Base-by-base conservation (phyloP, 495 filamentous ascomycete species). In the Aspergillus ellipticus region DNA sequence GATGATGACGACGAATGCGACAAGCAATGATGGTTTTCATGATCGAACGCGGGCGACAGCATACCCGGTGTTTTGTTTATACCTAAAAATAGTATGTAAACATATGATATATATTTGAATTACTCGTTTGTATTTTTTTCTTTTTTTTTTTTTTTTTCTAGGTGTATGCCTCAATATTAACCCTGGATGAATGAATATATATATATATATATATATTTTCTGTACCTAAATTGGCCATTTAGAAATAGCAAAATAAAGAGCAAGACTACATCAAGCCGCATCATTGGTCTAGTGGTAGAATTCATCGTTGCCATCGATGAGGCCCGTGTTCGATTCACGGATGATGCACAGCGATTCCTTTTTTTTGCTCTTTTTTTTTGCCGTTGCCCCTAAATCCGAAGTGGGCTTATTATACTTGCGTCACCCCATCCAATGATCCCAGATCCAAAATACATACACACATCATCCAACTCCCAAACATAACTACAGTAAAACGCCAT, bases 281-380 rank as follows among this genome's bases (percentile, higher is more conserved):
- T 77, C 73, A 77, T 74, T 79, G 77, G 77, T 79, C 75, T 79
- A 79, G 77, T 79, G 77, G 77, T 80, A 80, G 74, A 80, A 80
- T 80, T 79, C 77, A 68, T 80, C 77, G 77, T 79, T 80, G 76
- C 77, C 76, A 80, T 80, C 77, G 77, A 80, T 68, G 77, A 79
- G 77, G 74, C 77, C 75, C 76, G 77, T 74, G 77, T 80, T 80
- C 77, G 77, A 80, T 79, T 80, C 77, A 74, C 77, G 75, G 75
- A 74, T 78, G 73, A 78, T 77, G 77, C 77, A 79, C n/a, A 45
- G 2, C 16, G 3, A 20, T 45, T 29, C 15, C 22, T 29, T 48
- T 31, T 13, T 15, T 3, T 15, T 26, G 29, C 8, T 16, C 2
- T 28, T 48, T 29, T 29, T 11, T 8, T 20, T 13, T 47, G 13